Evolutionary conservation across 305 asterid genomes (phyloP), one percentile per base, ranked within the genome.

Genomic region (Nicotiana rustica): DNA sequence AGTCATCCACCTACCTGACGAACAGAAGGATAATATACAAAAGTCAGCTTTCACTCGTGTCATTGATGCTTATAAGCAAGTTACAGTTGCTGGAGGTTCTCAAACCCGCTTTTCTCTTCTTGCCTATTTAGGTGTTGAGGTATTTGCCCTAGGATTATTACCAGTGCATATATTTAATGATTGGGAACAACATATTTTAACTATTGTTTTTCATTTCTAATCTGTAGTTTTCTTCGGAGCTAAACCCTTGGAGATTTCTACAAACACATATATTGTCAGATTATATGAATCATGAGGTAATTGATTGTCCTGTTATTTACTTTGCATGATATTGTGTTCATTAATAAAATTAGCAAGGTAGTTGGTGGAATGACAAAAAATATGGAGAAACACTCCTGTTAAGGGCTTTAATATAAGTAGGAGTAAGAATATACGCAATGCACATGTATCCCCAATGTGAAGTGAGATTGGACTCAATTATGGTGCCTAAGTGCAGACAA

Each of bases 211-310:
- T 89, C 86, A 85, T 67, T 82, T 84, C 83, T 83, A 67, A 89
- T 77, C 33, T 89, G 89, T 92, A 96, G 99, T 93, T 92, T 88
- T 97, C 99, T 14, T 86, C 91, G 19, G 99, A 97, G 89, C 89
- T 95, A 83, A 97, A 97, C 85, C 97, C 98, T 5, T 97, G 97
- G 97, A 95, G 92, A 88, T 87, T 87, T 71, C 88, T 97, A 66
- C 95, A 90, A 87, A 81, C 89, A 15, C 98, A 95, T 85, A 91
- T 97, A 86, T 77, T 91, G 62, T 90, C 96, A 4, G 99, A 97
- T 87, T 97, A 95, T 88, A 87, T 89, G 75, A 95, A 90, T 86
- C 93, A 91, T 78, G 98, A 97, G 99, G 99, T 97, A 93, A 85
- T 87, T 67, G 65, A 25, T 47, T 81, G 57, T 83, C 61, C 52